Base-by-base conservation (phyloP, 179 eudicot genomes). In the Nepenthes alata region DNA sequence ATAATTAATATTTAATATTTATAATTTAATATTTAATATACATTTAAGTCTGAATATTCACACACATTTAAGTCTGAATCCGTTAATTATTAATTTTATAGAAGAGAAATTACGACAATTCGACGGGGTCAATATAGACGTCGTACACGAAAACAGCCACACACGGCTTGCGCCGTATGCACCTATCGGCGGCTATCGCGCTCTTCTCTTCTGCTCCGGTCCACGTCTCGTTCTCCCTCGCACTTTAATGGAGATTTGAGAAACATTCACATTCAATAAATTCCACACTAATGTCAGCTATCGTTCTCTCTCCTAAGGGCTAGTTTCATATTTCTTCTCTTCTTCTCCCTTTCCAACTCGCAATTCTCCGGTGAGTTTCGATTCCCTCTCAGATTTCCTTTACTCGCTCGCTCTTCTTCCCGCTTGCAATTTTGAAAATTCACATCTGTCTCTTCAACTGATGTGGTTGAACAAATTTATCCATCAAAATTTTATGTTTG, bases 211-310 rank as follows among this genome's bases (percentile, higher is more conserved):
- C 25, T 25, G 25, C 1, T 25, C 25, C 25, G 25, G 25, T 25
- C 25, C 25, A 60, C 65, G 65, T 53, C 63, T 58, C 63, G 2
- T 11, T 63, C 50, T 57, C 61, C 41, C 10, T 37, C 74, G 4
- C 68, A 54, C 77, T 72, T 60, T 73, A 67, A 73, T 73, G 75
- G 77, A 48, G 62, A 67, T 70, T 66, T 62, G 64, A 25, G 71
- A 77, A 73, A 73, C 72, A 72, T 55, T 52, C 60, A 45, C n/a
- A 37, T 62, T 41, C 58, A 63, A 47, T 69, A 54, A 62, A 69
- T 70, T 61, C 55, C 12, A 6, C 64, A 47, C 44, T 61, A 10
- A 37, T 60, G 8, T 51, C 25, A 35, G 15, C 60, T 48, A 51
- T 11, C 41, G 47, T 62, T 7, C 37, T 35, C 25, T n/a, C 51